phyloP scores from a whole-genome alignment of 768 basidiomycete genomes.

The Russula dissimulans region DNA sequence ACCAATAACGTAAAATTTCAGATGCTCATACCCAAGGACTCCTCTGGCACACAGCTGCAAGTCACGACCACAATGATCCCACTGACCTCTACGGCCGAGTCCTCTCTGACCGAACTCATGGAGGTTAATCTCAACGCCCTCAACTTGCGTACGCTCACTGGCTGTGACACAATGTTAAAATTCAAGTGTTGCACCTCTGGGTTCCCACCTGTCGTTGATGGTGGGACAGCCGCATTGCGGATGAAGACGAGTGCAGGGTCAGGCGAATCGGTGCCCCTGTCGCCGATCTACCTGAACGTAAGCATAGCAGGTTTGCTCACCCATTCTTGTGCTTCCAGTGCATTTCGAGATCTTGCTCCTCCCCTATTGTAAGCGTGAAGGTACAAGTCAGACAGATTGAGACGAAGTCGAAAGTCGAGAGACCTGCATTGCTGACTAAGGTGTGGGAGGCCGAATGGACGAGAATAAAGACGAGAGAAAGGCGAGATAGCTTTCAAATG shows the following conservation, averaged over 20 bases:
- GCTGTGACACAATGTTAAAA: conserved; percentile 56
- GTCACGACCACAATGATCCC: conserved; percentile 40
- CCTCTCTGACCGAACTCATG: conserved; percentile 39
- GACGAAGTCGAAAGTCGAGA: too few relatives aligned
- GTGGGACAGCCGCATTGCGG: conserved; percentile 23
- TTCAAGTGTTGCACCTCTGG: conserved; percentile 44
- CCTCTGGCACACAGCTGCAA: conserved; percentile 33
- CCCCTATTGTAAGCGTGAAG: background rate
- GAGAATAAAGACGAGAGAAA: too few relatives aligned
- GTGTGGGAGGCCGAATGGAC: too few relatives aligned
- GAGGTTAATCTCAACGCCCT: conserved; percentile 44
- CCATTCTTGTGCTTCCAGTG: conserved; percentile 52
- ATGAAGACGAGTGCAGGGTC: conserved; percentile 30
- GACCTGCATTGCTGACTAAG: too few relatives aligned
- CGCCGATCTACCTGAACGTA: conserved; percentile 41
- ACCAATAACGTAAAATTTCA: too few relatives aligned
- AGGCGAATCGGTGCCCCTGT: conserved; percentile 55
- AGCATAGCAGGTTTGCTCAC: conserved; percentile 50
- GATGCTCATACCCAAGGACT: too few relatives aligned
- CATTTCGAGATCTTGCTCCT: conserved; percentile 34
- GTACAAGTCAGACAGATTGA: too few relatives aligned
- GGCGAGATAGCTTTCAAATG: too few relatives aligned
- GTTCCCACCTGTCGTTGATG: conserved; percentile 10
- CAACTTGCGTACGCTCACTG: conserved; percentile 43
- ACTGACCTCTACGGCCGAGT: conserved; percentile 31